Evolutionary conservation across 2,329 filamentous ascomycete species (phyloP).

Genomic region (Diplodia seriata): DNA sequence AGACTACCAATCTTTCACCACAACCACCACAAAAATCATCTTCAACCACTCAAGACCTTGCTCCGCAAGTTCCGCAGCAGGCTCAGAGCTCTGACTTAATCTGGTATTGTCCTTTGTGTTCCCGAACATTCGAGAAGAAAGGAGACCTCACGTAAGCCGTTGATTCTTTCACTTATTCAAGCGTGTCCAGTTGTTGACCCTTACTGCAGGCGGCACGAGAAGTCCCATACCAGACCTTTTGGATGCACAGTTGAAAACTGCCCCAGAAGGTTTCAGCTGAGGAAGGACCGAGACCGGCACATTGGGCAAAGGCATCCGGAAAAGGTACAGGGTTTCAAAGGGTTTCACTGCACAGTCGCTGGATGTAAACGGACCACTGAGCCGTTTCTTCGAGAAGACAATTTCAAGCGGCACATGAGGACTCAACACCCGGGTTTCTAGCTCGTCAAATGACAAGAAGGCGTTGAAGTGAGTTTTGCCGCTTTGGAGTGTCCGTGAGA

Average conservation of each 20-base stretch:
- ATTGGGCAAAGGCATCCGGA: neutral
- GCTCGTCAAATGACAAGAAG: neutral
- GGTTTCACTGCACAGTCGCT: neutral
- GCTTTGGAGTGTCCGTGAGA: neutral
- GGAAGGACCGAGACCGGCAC: neutral
- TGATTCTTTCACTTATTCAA: no score
- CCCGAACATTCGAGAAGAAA: neutral
- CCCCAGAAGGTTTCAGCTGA: neutral
- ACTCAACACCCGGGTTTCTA: neutral
- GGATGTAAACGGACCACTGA: neutral
- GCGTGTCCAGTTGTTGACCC: neutral
- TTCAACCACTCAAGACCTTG: neutral
- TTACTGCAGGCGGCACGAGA: neutral
- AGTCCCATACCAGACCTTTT: neutral
- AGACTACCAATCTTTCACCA: neutral
- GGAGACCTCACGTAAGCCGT: neutral
- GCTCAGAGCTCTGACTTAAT: neutral
- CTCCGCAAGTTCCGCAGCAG: neutral
- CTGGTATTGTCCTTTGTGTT: neutral
- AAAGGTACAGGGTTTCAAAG: neutral
- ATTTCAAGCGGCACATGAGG: neutral
- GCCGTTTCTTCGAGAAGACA: neutral
- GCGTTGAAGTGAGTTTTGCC: neutral
- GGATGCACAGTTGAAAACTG: neutral
- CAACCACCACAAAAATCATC: neutral